phyloP scores from a whole-genome alignment of 768 basidiomycete genomes.

The Hydnum rufescens region DNA sequence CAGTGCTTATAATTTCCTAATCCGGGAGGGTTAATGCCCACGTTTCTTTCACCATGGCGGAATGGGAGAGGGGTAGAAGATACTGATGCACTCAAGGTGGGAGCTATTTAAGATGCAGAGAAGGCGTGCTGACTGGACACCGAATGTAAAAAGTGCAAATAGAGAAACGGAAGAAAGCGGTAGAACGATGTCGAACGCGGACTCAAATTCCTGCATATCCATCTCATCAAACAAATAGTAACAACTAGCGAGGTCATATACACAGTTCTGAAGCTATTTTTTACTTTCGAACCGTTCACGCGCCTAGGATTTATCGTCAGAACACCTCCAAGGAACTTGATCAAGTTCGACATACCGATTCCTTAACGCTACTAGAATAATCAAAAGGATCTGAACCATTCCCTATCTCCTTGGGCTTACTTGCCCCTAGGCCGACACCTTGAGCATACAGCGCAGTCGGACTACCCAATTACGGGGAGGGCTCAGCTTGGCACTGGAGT shows the following conservation, averaged over 20 bases:
- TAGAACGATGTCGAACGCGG: background rate
- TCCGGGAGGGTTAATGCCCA: background rate
- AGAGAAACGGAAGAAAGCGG: background rate
- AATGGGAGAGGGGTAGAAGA: background rate
- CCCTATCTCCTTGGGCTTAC: conserved; percentile 68
- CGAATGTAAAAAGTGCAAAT: too few species aligned
- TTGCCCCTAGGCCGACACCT: conserved; percentile 81
- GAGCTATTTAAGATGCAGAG: too few species aligned
- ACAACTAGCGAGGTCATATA: background rate
- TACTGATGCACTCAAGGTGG: too few species aligned
- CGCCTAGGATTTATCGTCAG: background rate
- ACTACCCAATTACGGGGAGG: conserved; percentile 19
- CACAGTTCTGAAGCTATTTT: background rate
- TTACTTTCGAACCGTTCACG: background rate
- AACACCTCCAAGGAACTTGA: background rate
- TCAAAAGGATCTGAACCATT: conserved; percentile 30
- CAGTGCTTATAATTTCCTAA: background rate
- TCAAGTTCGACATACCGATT: conserved; percentile 1
- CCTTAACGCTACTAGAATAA: conserved; percentile 1
- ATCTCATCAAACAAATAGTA: too few species aligned
- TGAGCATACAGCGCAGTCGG: conserved; percentile 72
- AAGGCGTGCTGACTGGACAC: too few species aligned
- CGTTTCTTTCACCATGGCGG: conserved; percentile 12
- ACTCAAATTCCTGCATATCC: background rate
- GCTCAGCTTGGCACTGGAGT: background rate